Evolutionary conservation across 129 eudicot species (phyloP).

Genomic region (Sambucus nigra): DNA sequence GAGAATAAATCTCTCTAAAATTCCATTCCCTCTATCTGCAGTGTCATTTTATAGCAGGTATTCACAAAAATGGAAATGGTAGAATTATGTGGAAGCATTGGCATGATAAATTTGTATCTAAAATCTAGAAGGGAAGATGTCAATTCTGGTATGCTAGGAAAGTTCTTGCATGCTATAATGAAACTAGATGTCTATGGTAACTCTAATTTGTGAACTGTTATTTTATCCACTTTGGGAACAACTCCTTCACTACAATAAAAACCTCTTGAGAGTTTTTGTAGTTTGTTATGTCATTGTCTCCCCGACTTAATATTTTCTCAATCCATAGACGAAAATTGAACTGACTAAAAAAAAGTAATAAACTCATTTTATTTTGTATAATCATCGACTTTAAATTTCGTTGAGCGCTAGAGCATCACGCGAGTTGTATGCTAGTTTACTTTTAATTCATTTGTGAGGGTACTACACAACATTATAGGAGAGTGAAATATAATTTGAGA

Average conservation of each 20-base stretch:
- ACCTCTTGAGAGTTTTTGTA: too few species aligned
- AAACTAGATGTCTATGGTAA: conserved; percentile 55
- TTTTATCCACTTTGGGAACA: background rate
- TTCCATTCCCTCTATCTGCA: conserved; percentile 62
- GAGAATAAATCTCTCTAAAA: conserved; percentile 19
- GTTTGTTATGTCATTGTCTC: too few species aligned
- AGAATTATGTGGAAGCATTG: conserved; percentile 44
- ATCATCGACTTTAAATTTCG: too few species aligned
- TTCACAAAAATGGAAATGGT: conserved; percentile 31
- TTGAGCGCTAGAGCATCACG: too few species aligned
- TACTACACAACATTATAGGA: too few species aligned
- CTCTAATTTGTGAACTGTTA: background rate
- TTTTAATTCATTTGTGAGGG: too few species aligned
- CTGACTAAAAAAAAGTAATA: too few species aligned
- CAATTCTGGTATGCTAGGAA: conserved; percentile 60
- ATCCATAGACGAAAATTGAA: too few species aligned
- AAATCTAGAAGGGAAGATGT: conserved; percentile 48
- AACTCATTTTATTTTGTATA: too few species aligned
- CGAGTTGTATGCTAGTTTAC: too few species aligned
- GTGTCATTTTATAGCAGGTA: conserved; percentile 49
- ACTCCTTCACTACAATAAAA: background rate
- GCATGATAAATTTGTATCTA: conserved; percentile 47
- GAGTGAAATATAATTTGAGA: too few species aligned
- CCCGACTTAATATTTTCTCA: too few species aligned
- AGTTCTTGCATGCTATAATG: conserved; percentile 58